These are phyloP conservation scores for Fusarium verrucosum DNA, from an alignment of 2,329 filamentous ascomycete species.

Conservation along the genomic window DNA sequence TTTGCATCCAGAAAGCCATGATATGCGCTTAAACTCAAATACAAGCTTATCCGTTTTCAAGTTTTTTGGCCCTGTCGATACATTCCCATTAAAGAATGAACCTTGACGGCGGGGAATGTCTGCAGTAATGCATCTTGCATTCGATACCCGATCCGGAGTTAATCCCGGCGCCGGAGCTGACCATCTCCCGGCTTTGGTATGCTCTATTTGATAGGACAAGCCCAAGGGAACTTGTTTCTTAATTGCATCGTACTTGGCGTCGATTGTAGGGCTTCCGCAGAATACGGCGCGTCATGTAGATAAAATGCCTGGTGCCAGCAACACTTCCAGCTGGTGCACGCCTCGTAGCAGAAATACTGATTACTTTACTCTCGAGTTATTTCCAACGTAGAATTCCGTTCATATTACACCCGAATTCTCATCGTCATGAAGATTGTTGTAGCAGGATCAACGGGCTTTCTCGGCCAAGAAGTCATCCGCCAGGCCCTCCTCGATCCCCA, in stretches of 20 bases:
- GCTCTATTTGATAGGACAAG: background rate
- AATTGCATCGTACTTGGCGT: background rate
- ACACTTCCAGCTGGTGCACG: too few species aligned
- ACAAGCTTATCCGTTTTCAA: background rate
- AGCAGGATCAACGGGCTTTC: conserved; percentile 54
- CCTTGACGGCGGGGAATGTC: conserved; percentile 1
- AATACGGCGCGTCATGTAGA: background rate
- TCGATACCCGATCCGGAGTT: conserved; percentile 11
- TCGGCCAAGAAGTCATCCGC: conserved; percentile 55
- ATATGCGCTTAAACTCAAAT: background rate
- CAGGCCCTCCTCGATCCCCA: conserved; percentile 51
- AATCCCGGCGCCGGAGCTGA: background rate
- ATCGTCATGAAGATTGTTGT: conserved; percentile 55
- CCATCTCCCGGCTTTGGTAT: conserved; percentile 5
- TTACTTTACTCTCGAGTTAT: too few species aligned
- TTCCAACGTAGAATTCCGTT: too few species aligned
- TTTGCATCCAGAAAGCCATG: conserved; percentile 2
- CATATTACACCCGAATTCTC: background rate
- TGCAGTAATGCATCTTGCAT: conserved; percentile 5
- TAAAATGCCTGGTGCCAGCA: too few species aligned
- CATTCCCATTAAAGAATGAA: background rate
- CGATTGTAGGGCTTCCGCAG: background rate
- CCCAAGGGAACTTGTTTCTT: background rate
- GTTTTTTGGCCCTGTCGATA: background rate
- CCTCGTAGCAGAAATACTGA: background rate